Evolutionary conservation across 83 land plant species (phyloP).

Genomic region (Picea abies): DNA sequence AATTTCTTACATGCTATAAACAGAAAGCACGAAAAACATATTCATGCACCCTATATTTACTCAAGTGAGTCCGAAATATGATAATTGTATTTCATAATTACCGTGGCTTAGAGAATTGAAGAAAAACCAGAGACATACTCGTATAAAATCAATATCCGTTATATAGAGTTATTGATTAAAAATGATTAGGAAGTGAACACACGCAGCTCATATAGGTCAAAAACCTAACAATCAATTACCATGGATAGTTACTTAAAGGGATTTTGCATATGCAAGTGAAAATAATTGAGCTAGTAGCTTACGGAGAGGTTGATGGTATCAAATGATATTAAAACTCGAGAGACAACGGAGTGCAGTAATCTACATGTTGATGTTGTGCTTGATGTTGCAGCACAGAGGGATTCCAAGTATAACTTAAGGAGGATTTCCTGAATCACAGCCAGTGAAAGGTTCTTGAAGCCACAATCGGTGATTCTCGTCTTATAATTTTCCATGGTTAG

Average conservation of each 20-base stretch:
- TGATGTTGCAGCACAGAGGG: slow-evolving; percentile 38
- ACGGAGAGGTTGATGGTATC: slow-evolving; percentile 41
- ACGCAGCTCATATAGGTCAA: neutral
- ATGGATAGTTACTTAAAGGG: no score
- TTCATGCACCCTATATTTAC: neutral
- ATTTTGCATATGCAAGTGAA: neutral
- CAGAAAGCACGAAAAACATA: neutral
- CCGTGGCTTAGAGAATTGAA: neutral
- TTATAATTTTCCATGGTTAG: neutral
- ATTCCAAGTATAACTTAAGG: slow-evolving; percentile 28
- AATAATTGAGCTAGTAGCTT: neutral
- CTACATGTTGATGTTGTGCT: slow-evolving; percentile 26
- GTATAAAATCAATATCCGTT: neutral
- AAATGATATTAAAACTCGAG: slow-evolving; percentile 21
- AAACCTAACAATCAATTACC: neutral
- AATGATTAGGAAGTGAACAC: neutral
- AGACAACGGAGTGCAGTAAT: slow-evolving; percentile 20
- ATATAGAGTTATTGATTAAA: neutral
- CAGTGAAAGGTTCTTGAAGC: slow-evolving; percentile 28
- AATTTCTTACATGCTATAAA: no score
- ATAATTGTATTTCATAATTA: neutral
- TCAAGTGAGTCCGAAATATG: neutral
- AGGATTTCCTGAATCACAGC: slow-evolving; percentile 29
- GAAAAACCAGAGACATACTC: neutral
- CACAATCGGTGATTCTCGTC: neutral